Base-by-base conservation (phyloP, 1,284 basidiomycete species). In the Laetiporus sulphureus region DNA sequence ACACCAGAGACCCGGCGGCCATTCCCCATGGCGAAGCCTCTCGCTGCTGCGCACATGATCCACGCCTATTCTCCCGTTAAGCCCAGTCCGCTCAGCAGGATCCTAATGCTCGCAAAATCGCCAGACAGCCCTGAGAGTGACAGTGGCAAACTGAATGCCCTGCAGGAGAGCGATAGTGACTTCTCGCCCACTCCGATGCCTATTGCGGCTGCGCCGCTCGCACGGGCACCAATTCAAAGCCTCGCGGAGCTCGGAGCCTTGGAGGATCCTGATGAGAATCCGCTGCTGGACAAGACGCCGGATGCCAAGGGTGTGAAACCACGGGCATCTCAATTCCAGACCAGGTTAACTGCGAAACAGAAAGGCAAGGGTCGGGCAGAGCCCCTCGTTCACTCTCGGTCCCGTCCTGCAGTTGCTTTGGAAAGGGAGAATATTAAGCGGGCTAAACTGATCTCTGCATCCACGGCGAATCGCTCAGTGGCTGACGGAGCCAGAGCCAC, bases 11-110 rank as follows among this genome's bases (percentile, higher is more conserved):
- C 39, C 2, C 58, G 55, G 13, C 66, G 62, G 18, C 68, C 73
- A 2, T 86, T 83, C 65, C 82, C 81, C 0, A 63, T 79, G 35
- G 83, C 82, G 3, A 86, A 83, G 53, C 80, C 83, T 4, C 62
- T 78, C 38, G 79, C 75, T 1, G 79, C 74, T 1, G 60, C 68
- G 42, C 75, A 71, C 41, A 84, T 86, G 79, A 67, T 75, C 2
- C 84, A 88, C 48, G 83, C 83, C 0, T 88, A 88, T 51, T 87
- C 85, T 0, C 84, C 85, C 22, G 78, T 68, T 3, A 79, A 77
- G 59, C 84, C 85, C 0, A 85, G 83, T 50, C 84, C 84, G 1
- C 67, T 88, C 25, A 85, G 80, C 45, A 72, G 83, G 8, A 85
- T 88, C 41, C 67, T 88, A 25, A 73, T 79, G 76, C 66, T 87